These are phyloP conservation scores for Kwoniella pini DNA, from an alignment of 768 basidiomycete species.

Conservation along the genomic window DNA sequence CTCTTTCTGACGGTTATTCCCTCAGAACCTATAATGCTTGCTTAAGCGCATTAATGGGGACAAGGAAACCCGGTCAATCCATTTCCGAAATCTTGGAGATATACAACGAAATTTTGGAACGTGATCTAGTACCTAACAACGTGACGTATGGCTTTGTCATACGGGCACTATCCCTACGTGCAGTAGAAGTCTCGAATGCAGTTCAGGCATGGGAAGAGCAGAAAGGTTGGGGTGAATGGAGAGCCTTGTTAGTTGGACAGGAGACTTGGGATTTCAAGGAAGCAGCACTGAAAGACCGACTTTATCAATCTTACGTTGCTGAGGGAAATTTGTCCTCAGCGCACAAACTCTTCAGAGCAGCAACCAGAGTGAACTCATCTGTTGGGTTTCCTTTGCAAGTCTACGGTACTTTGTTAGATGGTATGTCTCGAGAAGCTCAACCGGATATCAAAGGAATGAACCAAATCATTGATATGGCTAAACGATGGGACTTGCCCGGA, in stretches of 20 bases:
- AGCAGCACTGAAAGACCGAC: slow-evolving; percentile 13
- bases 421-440: slow-evolving; percentile 61
- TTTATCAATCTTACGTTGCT: slow-evolving; percentile 58
- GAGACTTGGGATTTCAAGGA: slow-evolving; percentile 3
- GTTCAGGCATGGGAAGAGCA: slow-evolving; percentile 24
- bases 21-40: slow-evolving; percentile 67
- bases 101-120: slow-evolving; percentile 71
- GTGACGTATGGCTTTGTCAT: slow-evolving; percentile 68
- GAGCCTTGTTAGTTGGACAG: slow-evolving; percentile 7
- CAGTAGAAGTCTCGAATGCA: slow-evolving; percentile 63
- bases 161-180: slow-evolving; percentile 65
- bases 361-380: slow-evolving; percentile 37
- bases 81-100: slow-evolving; percentile 64
- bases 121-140: slow-evolving; percentile 64
- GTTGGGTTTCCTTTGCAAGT: slow-evolving; percentile 44
- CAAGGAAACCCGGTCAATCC: slow-evolving; percentile 59
- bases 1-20: slow-evolving; percentile 42
- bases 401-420: slow-evolving; percentile 65
- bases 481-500: slow-evolving; percentile 22
- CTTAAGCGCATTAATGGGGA: slow-evolving; percentile 60
- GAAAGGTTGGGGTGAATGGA: slow-evolving; percentile 44
- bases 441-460: slow-evolving; percentile 64
- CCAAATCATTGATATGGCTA: slow-evolving; percentile 67
- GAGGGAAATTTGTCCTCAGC: slow-evolving; percentile 75
- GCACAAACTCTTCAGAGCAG: slow-evolving; percentile 69